phyloP scores from a whole-genome alignment of 1,139 yeast species.

The Suhomyces coccinellae region DNA sequence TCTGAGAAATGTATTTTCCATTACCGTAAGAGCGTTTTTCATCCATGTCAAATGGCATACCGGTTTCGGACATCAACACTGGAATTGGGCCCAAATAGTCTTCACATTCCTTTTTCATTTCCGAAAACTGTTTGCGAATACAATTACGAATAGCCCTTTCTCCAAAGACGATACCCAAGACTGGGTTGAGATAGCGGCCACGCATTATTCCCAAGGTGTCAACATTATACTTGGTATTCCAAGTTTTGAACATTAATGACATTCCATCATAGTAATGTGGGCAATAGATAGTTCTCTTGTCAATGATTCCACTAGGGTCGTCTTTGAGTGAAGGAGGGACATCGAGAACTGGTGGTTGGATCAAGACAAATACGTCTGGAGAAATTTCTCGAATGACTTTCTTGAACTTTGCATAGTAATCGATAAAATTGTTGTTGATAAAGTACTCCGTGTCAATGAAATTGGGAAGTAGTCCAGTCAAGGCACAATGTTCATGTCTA shows the following conservation, averaged over 20 bases:
- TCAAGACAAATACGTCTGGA: conserved; percentile 54
- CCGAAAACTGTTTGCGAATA: conserved; percentile 62
- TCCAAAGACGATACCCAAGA: conserved; percentile 77
- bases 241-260: conserved; percentile 83
- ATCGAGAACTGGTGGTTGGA: conserved; percentile 85
- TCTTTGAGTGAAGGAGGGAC: conserved; percentile 68
- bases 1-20: conserved; percentile 71
- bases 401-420: conserved; percentile 55
- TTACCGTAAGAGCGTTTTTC: conserved; percentile 62
- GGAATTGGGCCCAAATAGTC: conserved; percentile 65
- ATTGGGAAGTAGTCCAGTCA: conserved; percentile 24
- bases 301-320: conserved; percentile 52
- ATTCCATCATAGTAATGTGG: conserved; percentile 95
- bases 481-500: conserved; percentile 22
- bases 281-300: conserved; percentile 66
- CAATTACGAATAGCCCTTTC: conserved; percentile 75
- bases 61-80: conserved; percentile 86
- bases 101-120: conserved; percentile 62
- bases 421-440: conserved; percentile 60
- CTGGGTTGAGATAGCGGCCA: conserved; percentile 70
- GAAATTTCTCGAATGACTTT: conserved; percentile 45
- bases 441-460: conserved; percentile 57
- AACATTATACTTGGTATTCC: conserved; percentile 77
- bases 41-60: conserved; percentile 96
- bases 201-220: conserved; percentile 91